phyloP scores from a whole-genome alignment of 2,329 filamentous ascomycete species.

The Claviceps capensis region DNA sequence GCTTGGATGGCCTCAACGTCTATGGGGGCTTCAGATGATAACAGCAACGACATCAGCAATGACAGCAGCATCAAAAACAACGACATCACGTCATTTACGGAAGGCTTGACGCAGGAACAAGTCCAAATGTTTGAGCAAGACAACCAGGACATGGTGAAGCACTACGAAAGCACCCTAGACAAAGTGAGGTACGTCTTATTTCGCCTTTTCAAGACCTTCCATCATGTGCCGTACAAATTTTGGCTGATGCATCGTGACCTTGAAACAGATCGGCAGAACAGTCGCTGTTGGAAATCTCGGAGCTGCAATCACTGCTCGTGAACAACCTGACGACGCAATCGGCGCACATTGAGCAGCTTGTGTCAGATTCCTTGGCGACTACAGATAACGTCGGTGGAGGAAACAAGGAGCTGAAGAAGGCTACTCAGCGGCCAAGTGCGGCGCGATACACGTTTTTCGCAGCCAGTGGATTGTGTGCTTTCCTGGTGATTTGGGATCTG shows the following conservation, averaged over 20 bases:
- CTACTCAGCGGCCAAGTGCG: constrained; percentile 55
- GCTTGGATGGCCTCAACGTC: constrained; percentile 1
- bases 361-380: constrained; percentile 69
- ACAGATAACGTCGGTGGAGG: constrained; percentile 77
- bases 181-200: constrained; percentile 68
- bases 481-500: constrained; percentile 66
- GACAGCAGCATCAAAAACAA: neutral
- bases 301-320: constrained; percentile 79
- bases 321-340: constrained; percentile 75
- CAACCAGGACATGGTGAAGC: constrained; percentile 82
- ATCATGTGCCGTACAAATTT: neutral
- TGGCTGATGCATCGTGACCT: neutral
- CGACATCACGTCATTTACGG: constrained; percentile 12
- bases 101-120: constrained; percentile 67
- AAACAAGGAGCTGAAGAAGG: constrained; percentile 83
- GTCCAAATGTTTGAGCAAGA: constrained; percentile 87
- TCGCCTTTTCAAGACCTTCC: neutral
- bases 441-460: constrained; percentile 70
- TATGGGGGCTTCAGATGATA: constrained; percentile 8
- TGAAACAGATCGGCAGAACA: constrained; percentile 63
- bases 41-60: neutral
- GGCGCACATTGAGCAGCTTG: constrained; percentile 78
- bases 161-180: constrained; percentile 86
- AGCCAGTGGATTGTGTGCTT: constrained; percentile 60
- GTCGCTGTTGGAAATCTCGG: constrained; percentile 82